Evolutionary conservation across 75 land plant genomes (phyloP), one percentile per base, ranked within the genome.

Genomic region (Isoetes taiwanensis): DNA sequence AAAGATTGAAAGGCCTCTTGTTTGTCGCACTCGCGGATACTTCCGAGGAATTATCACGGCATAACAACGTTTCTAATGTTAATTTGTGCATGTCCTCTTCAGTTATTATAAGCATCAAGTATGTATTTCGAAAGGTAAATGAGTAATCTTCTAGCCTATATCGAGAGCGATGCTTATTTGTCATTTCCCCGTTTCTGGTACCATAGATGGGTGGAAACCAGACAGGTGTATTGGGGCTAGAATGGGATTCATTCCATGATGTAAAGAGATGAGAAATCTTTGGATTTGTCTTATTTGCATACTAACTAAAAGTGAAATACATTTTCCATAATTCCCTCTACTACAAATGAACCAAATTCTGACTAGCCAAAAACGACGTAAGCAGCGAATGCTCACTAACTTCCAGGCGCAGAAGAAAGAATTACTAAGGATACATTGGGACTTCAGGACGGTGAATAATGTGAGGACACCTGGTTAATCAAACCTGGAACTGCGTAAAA

Each of bases 211-310:
- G n/a, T n/a, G n/a, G n/a, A n/a, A n/a, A n/a, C n/a, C n/a, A n/a
- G n/a, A n/a, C n/a, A n/a, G n/a, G n/a, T n/a, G n/a, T n/a, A n/a
- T n/a, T n/a, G n/a, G 81, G 86, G 46, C 68, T 91, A 30, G 97
- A 95, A 24, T 65, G 83, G 60, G 97, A 95, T n/a, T 74, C 95
- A 26, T 87, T 91, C 52, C 95, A 95, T n/a, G 26, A 32, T 4
- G 97, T 95, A 10, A 72, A 83, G 39, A 95, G 95, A 5, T 76
- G 63, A 56, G 85, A 78, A 68, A 95, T 75, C 40, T 91, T 91
- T 38, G 65, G 66, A n/a, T n/a, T 28, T 91, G 97, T 78, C 70
- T 77, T 12, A 69, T n/a, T 91, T 34, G 54, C 67, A 32, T 91
- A 91, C 72, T 59, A 59, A 52, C 69, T 85, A 25, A 80, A 95